Conservation (phyloP, 768 basidiomycete species). For the Tulasnella sp. region DNA sequence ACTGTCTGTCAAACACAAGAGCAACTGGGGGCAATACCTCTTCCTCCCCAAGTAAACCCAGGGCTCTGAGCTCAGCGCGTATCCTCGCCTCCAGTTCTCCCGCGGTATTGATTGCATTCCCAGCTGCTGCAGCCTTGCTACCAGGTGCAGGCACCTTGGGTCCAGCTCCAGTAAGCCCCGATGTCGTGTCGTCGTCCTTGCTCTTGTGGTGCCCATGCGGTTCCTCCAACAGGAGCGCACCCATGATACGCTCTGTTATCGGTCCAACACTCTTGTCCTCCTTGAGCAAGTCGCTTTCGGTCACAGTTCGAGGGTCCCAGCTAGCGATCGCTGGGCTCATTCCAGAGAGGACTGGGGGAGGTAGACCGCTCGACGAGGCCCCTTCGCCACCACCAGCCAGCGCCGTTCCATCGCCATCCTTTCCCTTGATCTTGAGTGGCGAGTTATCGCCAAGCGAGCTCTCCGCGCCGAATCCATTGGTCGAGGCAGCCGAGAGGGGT, state of each 20-base stretch:
- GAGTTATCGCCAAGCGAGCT: neutral
- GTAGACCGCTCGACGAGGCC: neutral
- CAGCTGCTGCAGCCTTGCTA: constrained; percentile 64
- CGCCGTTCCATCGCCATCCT: neutral
- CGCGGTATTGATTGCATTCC: constrained; percentile 65
- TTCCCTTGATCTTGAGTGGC: constrained; percentile 19
- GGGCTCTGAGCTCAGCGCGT: constrained; percentile 43
- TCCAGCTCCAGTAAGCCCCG: constrained; percentile 22
- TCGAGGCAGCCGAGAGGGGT: constrained; percentile 5
- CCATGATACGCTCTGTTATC: constrained; percentile 70
- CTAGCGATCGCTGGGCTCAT: constrained; percentile 51
- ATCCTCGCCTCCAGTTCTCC: constrained; percentile 67
- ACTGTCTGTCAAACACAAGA: neutral
- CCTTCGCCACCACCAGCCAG: neutral
- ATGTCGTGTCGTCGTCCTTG: constrained; percentile 23
- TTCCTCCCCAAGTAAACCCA: constrained; percentile 48
- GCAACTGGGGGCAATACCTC: constrained; percentile 38
- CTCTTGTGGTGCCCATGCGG: constrained; percentile 22
- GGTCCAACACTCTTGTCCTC: constrained; percentile 87
- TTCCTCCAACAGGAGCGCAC: constrained; percentile 37
- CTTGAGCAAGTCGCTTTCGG: constrained; percentile 65
- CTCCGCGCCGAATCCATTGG: neutral
- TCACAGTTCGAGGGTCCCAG: constrained; percentile 83
- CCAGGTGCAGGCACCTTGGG: constrained; percentile 42
- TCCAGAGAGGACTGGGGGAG: neutral